phyloP scores from a whole-genome alignment of 768 basidiomycete genomes.

The Mycena galericulata region DNA sequence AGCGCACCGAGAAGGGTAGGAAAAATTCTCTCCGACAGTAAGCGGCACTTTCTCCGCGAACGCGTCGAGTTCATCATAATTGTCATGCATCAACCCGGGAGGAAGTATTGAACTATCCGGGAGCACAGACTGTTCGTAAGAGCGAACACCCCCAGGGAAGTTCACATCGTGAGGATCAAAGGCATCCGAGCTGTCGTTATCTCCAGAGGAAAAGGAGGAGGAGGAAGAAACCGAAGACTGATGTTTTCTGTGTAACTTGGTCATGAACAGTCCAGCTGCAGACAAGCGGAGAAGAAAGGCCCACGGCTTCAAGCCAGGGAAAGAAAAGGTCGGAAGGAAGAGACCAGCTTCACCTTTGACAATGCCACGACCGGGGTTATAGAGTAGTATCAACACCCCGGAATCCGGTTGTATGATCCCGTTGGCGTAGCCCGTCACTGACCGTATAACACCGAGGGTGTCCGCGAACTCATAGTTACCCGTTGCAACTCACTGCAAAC shows the following conservation, averaged over 20 bases:
- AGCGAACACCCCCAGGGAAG: slow-evolving; percentile 1
- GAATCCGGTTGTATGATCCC: not conserved
- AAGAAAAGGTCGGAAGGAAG: slow-evolving; percentile 4
- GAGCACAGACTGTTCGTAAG: slow-evolving; percentile 3
- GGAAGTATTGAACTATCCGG: not conserved
- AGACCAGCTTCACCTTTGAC: slow-evolving; percentile 13
- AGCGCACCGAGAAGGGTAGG: slow-evolving; percentile 13
- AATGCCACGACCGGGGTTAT: not conserved
- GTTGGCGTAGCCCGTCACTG: not conserved
- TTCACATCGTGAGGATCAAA: slow-evolving; percentile 12
- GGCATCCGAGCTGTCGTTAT: not conserved
- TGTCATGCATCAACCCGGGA: not conserved
- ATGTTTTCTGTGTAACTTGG: slow-evolving; percentile 2
- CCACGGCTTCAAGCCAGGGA: slow-evolving; percentile 11
- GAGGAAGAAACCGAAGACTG: slow-evolving; percentile 2
- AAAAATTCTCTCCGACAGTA: not conserved
- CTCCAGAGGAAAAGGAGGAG: slow-evolving; percentile 5
- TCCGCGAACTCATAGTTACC: no score
- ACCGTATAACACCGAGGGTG: not conserved
- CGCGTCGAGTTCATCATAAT: slow-evolving; percentile 10
- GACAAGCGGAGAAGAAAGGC: not conserved
- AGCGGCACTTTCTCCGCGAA: slow-evolving; percentile 18
- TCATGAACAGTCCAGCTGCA: slow-evolving; percentile 28
- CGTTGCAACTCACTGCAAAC: no score
- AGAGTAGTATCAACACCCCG: not conserved